A percentile compares a stretch with the other conserved stretches of the same genome.
These are phyloP conservation scores for Scytalidium lignicola DNA, from an alignment of 2,329 filamentous ascomycete species.

Conservation along the genomic window DNA sequence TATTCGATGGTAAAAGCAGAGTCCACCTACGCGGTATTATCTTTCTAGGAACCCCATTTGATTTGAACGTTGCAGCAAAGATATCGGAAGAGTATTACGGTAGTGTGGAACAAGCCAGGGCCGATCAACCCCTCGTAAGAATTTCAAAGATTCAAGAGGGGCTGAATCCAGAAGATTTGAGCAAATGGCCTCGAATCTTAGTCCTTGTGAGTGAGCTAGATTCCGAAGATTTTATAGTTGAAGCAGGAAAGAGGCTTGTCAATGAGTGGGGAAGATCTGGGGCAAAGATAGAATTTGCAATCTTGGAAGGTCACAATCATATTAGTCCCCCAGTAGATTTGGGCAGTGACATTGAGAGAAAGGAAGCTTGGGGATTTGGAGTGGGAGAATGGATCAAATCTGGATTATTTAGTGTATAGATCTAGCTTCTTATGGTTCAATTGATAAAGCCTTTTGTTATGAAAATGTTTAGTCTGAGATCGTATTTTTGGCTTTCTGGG, in stretches of 20 bases:
- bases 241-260: background rate
- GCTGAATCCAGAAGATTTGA: too few species aligned
- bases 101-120: background rate
- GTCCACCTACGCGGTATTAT: background rate
- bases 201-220: background rate
- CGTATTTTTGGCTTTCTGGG: too few species aligned
- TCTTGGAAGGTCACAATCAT: constrained; percentile 26
- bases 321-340: constrained; percentile 24
- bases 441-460: too few species aligned
- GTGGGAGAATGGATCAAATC: constrained; percentile 20
- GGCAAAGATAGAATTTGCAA: constrained; percentile 12
- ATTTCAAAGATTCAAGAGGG: background rate
- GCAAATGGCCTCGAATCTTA: background rate
- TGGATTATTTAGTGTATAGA: too few species aligned
- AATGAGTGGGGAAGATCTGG: background rate
- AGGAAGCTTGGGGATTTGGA: constrained; percentile 26
- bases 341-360: constrained; percentile 23
- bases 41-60: background rate
- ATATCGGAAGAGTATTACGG: background rate
- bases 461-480: too few species aligned
- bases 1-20: background rate
- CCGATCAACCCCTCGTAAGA: background rate
- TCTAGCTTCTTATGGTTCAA: too few species aligned
- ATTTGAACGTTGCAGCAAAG: background rate
- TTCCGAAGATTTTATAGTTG: background rate